phyloP scores from a whole-genome alignment of 208 protist species.

The Lotmaria passim region DNA sequence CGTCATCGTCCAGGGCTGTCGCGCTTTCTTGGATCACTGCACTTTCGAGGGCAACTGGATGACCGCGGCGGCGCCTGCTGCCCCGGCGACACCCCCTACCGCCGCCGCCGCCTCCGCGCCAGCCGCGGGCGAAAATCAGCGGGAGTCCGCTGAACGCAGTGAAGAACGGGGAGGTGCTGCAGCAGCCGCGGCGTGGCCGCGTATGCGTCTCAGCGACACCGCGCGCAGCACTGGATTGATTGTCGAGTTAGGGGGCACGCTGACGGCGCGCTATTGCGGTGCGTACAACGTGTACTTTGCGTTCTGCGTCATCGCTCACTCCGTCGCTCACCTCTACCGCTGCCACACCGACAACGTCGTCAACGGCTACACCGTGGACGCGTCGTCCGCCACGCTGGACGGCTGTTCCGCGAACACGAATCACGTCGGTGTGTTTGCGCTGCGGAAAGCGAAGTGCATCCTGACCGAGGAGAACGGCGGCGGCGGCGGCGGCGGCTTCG shows the following conservation, averaged over 20 bases:
- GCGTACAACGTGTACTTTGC: conserved; percentile 74
- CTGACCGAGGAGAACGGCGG: conserved; percentile 49
- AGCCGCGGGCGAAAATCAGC: neutral
- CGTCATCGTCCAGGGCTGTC: conserved; percentile 72
- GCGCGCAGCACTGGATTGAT: conserved; percentile 61
- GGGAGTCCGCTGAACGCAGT: neutral
- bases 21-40: conserved; percentile 52
- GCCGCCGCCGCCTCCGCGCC: neutral
- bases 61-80: conserved; percentile 1
- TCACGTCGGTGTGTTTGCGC: conserved; percentile 74
- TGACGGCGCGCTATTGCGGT: conserved; percentile 60
- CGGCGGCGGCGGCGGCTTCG: conserved; percentile 33
- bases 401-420: conserved; percentile 65
- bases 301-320: conserved; percentile 77
- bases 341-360: conserved; percentile 75
- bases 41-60: conserved; percentile 33
- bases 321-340: conserved; percentile 66
- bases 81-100: neutral
- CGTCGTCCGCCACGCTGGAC: conserved; percentile 66
- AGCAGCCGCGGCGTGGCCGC: conserved; percentile 3
- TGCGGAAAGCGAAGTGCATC: conserved; percentile 74
- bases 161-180: neutral
- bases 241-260: conserved; percentile 71
- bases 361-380: conserved; percentile 85
- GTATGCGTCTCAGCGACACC: conserved; percentile 31